Conservation (phyloP, 2,329 filamentous ascomycete genomes). For the Alternaria novae-zelandiae region DNA sequence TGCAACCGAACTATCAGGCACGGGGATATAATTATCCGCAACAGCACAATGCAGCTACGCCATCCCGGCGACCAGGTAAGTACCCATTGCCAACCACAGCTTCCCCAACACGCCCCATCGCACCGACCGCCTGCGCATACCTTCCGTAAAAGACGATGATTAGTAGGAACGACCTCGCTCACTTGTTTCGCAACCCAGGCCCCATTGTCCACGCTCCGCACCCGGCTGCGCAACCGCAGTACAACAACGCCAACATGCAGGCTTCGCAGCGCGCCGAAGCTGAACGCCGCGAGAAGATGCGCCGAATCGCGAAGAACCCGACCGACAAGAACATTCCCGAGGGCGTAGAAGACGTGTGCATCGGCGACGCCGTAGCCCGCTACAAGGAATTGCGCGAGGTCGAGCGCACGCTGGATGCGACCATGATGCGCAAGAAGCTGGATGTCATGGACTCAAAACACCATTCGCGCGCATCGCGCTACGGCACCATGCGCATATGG, state of each 20-base stretch:
- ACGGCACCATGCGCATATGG: conserved; percentile 89
- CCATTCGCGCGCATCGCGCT: conserved; percentile 76
- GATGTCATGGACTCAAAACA: conserved; percentile 85
- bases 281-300: conserved; percentile 70
- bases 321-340: conserved; percentile 96
- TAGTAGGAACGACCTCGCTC: conserved; percentile 55
- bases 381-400: conserved; percentile 86
- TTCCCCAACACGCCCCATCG: conserved; percentile 17
- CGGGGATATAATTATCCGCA: conserved; percentile 54
- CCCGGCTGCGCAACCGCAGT: conserved; percentile 56
- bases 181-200: conserved; percentile 54
- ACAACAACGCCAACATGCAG: conserved; percentile 48
- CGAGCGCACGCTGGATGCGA: conserved; percentile 87
- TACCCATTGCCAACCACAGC: conserved; percentile 21
- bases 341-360: conserved; percentile 77
- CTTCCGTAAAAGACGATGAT: conserved; percentile 47
- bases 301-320: conserved; percentile 84
- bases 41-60: conserved; percentile 41
- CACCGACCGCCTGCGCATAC: conserved; percentile 15
- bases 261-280: conserved; percentile 53
- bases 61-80: conserved; percentile 53
- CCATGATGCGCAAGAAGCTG: conserved; percentile 91
- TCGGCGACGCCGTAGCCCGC: conserved; percentile 80
- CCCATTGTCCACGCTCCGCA: conserved; percentile 56
- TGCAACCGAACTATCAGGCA: conserved; percentile 52